Evolutionary conservation across 768 basidiomycete species (phyloP).

Genomic region (Pholiota microspora): DNA sequence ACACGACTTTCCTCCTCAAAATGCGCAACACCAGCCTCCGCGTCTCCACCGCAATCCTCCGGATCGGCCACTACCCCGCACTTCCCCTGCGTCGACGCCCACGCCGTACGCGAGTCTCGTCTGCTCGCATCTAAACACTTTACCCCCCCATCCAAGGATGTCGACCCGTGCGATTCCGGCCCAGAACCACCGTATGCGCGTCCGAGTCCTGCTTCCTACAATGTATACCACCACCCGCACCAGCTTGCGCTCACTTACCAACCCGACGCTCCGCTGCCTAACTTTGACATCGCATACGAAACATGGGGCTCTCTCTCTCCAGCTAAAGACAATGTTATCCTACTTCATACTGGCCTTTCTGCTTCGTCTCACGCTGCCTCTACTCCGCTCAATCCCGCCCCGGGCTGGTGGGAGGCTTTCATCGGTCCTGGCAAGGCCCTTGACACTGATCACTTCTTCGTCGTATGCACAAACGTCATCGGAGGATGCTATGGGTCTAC

Average conservation of each 20-base stretch:
- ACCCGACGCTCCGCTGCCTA: slow-evolving; percentile 48
- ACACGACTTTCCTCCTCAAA: background rate
- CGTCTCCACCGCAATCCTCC: background rate
- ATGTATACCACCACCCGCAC: slow-evolving; percentile 55
- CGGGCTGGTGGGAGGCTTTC: slow-evolving; percentile 99
- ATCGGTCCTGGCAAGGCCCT: slow-evolving; percentile 93
- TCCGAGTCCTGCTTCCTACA: slow-evolving; percentile 73
- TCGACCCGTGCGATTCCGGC: slow-evolving; percentile 43
- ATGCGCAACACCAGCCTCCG: background rate
- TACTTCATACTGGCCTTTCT: slow-evolving; percentile 94
- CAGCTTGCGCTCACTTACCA: slow-evolving; percentile 65
- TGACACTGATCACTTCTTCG: slow-evolving; percentile 89
- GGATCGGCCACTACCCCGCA: slow-evolving; percentile 19
- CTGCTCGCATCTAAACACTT: slow-evolving; percentile 29
- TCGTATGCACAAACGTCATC: slow-evolving; percentile 95
- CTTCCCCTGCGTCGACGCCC: slow-evolving; percentile 84
- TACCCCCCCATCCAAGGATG: slow-evolving; percentile 16
- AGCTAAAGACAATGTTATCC: slow-evolving; percentile 79
- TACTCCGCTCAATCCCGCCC: slow-evolving; percentile 68
- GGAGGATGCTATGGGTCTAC: slow-evolving; percentile 98
- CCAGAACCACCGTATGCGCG: slow-evolving; percentile 84
- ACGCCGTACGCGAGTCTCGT: slow-evolving; percentile 66
- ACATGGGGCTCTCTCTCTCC: slow-evolving; percentile 93
- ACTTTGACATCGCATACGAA: slow-evolving; percentile 92
- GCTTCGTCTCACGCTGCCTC: slow-evolving; percentile 95